These are phyloP conservation scores for Globisporangium ultimum DNA, from an alignment of 352 stramenopile species.

Conservation along the genomic window DNA sequence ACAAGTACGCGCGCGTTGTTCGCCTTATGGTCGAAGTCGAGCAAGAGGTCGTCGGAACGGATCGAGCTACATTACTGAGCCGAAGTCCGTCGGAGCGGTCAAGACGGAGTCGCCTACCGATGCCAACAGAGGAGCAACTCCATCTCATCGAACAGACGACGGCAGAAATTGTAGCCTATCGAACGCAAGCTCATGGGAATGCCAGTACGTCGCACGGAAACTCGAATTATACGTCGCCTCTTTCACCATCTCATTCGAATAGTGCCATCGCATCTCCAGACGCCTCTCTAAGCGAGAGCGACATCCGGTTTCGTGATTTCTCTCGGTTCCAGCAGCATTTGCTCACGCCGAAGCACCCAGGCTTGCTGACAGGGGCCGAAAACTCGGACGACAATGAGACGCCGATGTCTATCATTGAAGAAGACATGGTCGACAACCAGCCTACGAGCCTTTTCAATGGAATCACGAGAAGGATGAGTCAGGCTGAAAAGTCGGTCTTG, in stretches of 20 bases:
- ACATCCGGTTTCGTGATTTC: conserved; percentile 81
- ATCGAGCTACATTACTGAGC: conserved; percentile 61
- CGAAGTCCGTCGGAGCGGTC: conserved; percentile 37
- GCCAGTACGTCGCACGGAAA: conserved; percentile 15
- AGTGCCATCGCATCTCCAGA: conserved; percentile 15
- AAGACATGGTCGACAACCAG: conserved; percentile 63
- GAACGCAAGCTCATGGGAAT: conserved; percentile 40
- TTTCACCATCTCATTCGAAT: conserved; percentile 33
- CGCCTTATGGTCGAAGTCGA: conserved; percentile 86
- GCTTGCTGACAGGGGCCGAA: conserved; percentile 32
- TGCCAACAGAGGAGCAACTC: conserved; percentile 82
- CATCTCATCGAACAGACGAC: conserved; percentile 76
- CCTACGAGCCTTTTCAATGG: conserved; percentile 73
- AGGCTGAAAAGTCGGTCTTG: conserved; percentile 76
- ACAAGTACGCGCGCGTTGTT: conserved; percentile 83
- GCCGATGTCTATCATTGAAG: conserved; percentile 44
- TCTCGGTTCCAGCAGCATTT: conserved; percentile 86
- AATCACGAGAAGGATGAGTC: conserved; percentile 68
- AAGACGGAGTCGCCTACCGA: conserved; percentile 66
- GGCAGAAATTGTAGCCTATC: conserved; percentile 70
- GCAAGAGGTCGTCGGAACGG: conserved; percentile 72
- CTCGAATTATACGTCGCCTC: conserved; percentile 26
- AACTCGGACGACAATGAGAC: conserved; percentile 38
- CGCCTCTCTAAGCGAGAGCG: conserved; percentile 31
- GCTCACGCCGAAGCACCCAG: conserved; percentile 61